A percentile compares a stretch with the other conserved stretches of the same genome.
Conservation (phyloP, 169 alveolate species). For the Cryptosporidium ryanae region DNA sequence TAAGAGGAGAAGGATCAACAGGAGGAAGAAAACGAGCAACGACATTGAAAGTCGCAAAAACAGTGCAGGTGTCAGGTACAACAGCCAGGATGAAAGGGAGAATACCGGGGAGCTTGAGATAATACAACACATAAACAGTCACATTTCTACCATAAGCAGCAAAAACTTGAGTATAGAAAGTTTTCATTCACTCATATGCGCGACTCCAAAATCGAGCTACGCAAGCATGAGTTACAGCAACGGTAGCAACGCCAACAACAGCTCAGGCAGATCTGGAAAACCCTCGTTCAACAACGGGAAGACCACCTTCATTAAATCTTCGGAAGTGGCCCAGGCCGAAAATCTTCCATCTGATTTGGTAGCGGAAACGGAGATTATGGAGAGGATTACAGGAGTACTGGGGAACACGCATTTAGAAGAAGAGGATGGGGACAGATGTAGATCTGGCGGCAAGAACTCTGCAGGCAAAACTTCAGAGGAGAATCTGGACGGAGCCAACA, state of each 20-base stretch:
- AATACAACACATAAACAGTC: conserved; percentile 45
- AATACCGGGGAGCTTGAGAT: conserved; percentile 18
- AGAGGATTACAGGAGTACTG: conserved; percentile 6
- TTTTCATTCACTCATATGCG: conserved; percentile 22
- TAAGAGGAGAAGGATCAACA: no score
- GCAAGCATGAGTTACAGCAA: no score
- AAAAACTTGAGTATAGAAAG: conserved; percentile 43
- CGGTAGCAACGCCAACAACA: no score
- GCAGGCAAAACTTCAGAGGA: no score
- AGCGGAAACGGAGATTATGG: conserved; percentile 22
- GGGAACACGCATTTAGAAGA: no score
- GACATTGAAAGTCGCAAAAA: background rate
- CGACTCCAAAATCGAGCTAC: conserved; percentile 20
- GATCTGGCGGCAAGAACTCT: no score
- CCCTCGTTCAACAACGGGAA: background rate
- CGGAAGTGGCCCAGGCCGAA: background rate
- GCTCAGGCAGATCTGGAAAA: no score
- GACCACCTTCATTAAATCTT: conserved; percentile 17
- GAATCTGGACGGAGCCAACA: no score
- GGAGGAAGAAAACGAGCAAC: no score
- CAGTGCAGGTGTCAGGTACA: background rate
- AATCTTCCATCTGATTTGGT: conserved; percentile 13
- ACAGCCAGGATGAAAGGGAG: background rate
- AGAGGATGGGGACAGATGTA: no score
- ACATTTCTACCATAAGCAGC: conserved; percentile 36